phyloP scores from a whole-genome alignment of 2,329 filamentous ascomycete genomes.

The Cladophialophora bantiana region DNA sequence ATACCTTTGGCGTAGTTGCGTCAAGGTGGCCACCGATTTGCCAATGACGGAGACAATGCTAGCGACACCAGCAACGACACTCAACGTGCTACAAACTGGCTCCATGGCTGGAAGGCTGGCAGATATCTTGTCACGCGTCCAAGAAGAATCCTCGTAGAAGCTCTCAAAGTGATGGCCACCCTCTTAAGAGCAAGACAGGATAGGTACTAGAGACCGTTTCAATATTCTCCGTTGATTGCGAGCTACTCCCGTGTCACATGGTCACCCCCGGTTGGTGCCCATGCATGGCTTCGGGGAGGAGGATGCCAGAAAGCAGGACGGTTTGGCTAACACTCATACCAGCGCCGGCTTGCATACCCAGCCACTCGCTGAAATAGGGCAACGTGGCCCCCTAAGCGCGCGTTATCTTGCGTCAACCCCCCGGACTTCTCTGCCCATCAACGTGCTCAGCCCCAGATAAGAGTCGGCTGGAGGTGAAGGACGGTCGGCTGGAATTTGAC shows the following conservation, averaged over 20 bases:
- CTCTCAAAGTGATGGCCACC: background rate
- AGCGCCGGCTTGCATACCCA: background rate
- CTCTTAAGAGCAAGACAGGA: background rate
- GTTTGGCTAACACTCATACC: background rate
- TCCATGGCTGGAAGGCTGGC: slow-evolving; percentile 21
- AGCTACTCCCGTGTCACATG: background rate
- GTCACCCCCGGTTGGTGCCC: background rate
- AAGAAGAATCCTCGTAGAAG: background rate
- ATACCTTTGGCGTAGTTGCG: slow-evolving; percentile 33
- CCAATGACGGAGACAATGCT: slow-evolving; percentile 35
- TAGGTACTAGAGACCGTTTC: background rate
- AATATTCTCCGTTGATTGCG: background rate
- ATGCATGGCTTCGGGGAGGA: background rate
- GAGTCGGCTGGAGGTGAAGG: background rate
- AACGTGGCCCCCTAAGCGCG: slow-evolving; percentile 18
- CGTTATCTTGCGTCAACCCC: slow-evolving; percentile 31
- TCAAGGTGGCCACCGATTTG: slow-evolving; percentile 33
- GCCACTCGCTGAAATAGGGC: slow-evolving; percentile 14
- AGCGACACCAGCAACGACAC: slow-evolving; percentile 34
- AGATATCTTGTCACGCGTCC: background rate
- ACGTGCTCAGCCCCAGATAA: slow-evolving; percentile 18
- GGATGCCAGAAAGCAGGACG: slow-evolving; percentile 4
- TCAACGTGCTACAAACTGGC: slow-evolving; percentile 26
- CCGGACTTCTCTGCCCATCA: slow-evolving; percentile 2
- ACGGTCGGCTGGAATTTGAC: slow-evolving; percentile 1